phyloP scores from a whole-genome alignment of 164 flowering plant species.

The Aristolochia californica region DNA sequence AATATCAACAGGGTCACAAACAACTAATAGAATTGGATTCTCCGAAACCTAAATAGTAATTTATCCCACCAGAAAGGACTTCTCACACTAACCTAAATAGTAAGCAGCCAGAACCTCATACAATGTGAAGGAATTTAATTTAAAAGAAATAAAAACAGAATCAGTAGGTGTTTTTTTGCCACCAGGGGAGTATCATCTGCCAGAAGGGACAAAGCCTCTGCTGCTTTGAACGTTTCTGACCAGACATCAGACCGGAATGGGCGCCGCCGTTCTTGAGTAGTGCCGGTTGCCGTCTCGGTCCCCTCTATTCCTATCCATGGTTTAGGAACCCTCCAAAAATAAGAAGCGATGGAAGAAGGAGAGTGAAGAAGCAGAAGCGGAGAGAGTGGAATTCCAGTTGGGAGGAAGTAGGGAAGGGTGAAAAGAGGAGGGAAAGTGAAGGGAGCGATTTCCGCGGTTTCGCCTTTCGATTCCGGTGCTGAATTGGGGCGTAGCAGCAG shows the following conservation, averaged over 20 bases:
- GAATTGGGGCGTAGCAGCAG: too few species aligned
- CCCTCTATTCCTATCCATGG: background rate
- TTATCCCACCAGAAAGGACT: too few species aligned
- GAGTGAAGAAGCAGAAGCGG: background rate
- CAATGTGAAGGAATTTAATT: background rate
- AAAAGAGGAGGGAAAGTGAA: too few species aligned
- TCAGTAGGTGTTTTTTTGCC: background rate
- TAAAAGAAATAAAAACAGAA: background rate
- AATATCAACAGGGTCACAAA: background rate
- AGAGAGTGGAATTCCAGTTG: background rate
- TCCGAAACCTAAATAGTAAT: background rate
- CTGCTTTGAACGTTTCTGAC: slow-evolving; percentile 1
- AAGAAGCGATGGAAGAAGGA: too few species aligned
- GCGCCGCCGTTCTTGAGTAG: background rate
- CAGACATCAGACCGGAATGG: background rate
- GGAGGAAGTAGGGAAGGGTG: background rate
- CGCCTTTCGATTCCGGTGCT: too few species aligned
- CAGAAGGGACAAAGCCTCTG: background rate
- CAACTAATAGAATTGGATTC: background rate
- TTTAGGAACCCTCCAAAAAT: too few species aligned
- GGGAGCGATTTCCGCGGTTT: too few species aligned
- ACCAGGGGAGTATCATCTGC: slow-evolving; percentile 1
- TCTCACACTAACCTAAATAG: background rate
- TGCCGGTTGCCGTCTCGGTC: slow-evolving; percentile 1
- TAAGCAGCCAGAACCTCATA: background rate